Conservation (phyloP, 2,329 filamentous ascomycete species). For the Hymenoscyphus albidus region DNA sequence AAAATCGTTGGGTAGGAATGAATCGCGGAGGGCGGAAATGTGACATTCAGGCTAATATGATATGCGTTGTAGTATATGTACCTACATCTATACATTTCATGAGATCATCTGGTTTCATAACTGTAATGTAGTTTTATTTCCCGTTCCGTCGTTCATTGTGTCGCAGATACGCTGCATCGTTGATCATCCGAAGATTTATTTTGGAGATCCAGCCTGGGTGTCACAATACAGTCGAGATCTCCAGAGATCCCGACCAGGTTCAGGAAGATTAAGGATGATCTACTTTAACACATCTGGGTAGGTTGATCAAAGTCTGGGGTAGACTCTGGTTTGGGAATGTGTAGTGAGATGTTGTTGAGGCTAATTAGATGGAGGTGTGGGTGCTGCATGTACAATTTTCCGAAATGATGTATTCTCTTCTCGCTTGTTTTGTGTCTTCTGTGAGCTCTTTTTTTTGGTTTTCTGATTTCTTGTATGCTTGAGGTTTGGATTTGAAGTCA, state of each 20-base stretch:
- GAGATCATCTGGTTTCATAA: slow-evolving; percentile 2
- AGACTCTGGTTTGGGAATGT: not conserved
- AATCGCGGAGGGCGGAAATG: too few relatives aligned
- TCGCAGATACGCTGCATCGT: not conserved
- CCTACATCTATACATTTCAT: not conserved
- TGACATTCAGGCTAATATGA: too few relatives aligned
- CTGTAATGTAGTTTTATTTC: not conserved
- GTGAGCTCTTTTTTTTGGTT: not conserved
- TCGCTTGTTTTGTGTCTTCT: not conserved
- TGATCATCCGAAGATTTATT: slow-evolving; percentile 1
- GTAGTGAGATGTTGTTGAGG: not conserved
- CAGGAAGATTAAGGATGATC: not conserved
- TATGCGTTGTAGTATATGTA: too few relatives aligned
- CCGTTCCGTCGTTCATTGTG: not conserved
- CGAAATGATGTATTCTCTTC: not conserved
- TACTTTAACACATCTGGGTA: not conserved
- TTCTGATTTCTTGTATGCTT: not conserved
- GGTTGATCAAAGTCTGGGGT: not conserved
- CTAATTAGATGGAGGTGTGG: not conserved
- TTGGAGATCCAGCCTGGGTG: not conserved
- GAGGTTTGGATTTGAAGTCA: not conserved
- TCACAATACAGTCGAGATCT: not conserved
- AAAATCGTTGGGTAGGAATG: too few relatives aligned
- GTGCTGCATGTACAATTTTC: not conserved
- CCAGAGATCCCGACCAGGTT: not conserved